Conservation (phyloP, 805 yeast species). For the Lachancea dasiensis region DNA sequence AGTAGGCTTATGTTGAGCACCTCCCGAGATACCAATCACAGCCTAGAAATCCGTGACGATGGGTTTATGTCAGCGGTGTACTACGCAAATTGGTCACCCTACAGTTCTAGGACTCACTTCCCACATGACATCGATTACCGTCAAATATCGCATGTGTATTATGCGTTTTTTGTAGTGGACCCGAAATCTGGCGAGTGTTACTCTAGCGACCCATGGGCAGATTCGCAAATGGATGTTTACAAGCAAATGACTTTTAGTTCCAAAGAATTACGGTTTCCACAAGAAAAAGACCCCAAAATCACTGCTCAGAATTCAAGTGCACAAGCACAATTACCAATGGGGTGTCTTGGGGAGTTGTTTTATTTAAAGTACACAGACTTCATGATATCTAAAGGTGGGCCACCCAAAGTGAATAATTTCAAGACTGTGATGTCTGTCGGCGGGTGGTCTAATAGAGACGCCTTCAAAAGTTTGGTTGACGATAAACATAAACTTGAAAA, state of each 20-base stretch:
- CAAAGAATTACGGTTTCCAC: conserved; percentile 15
- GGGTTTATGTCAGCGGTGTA: conserved; percentile 35
- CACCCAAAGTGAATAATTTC: conserved; percentile 31
- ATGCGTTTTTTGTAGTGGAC: conserved; percentile 67
- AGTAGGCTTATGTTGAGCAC: conserved; percentile 4
- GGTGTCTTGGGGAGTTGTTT: conserved; percentile 46
- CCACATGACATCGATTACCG: conserved; percentile 58
- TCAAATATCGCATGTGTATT: conserved; percentile 60
- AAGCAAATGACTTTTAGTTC: conserved; percentile 13
- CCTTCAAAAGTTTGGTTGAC: conserved; percentile 44
- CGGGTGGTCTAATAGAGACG: conserved; percentile 57
- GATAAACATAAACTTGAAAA: conserved; percentile 31
- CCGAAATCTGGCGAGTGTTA: conserved; percentile 45
- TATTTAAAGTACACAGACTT: conserved; percentile 37
- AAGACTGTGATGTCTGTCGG: conserved; percentile 74
- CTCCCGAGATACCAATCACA: background rate
- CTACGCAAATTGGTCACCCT: conserved; percentile 63
- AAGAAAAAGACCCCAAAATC: too few species aligned
- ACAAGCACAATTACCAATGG: conserved; percentile 29
- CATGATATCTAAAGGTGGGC: conserved; percentile 7
- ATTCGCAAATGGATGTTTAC: conserved; percentile 37
- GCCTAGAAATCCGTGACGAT: background rate
- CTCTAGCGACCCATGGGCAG: conserved; percentile 64
- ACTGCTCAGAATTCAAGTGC: background rate
- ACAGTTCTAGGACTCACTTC: conserved; percentile 48